These are phyloP conservation scores for Ascochyta fabae DNA, from an alignment of 2,329 filamentous ascomycete genomes.

Conservation along the genomic window DNA sequence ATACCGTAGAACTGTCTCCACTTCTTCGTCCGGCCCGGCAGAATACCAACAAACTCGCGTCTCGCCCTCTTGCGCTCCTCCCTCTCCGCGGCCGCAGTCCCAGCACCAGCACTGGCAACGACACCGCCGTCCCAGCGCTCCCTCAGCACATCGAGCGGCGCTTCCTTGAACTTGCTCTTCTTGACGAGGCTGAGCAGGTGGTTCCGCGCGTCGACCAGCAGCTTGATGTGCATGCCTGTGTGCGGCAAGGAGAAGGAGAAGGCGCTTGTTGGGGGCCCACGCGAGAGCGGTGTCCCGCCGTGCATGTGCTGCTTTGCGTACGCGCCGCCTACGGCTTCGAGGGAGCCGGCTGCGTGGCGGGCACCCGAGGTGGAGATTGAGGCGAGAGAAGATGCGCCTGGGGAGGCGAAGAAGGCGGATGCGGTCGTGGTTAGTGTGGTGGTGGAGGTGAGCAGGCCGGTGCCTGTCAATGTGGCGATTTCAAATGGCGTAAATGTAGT, in stretches of 20 bases:
- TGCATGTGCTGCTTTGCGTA: conserved; percentile 70
- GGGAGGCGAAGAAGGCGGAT: conserved; percentile 51
- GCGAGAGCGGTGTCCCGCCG: conserved; percentile 60
- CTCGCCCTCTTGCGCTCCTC: conserved; percentile 59
- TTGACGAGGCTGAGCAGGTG: conserved; percentile 68
- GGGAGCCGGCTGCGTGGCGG: conserved; percentile 69
- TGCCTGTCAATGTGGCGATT: conserved; percentile 65
- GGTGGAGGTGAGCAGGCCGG: conserved; percentile 68
- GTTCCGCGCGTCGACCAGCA: conserved; percentile 65
- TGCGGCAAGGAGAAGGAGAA: conserved; percentile 68
- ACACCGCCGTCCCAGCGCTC: conserved; percentile 76
- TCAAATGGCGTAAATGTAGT: conserved; percentile 55
- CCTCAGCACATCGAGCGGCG: conserved; percentile 65
- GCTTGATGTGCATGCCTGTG: conserved; percentile 70
- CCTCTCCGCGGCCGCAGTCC: conserved; percentile 53
- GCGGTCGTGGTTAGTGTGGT: conserved; percentile 47
- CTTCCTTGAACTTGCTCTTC: conserved; percentile 66
- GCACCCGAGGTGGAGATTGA: conserved; percentile 68
- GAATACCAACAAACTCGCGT: conserved; percentile 63
- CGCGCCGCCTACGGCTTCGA: conserved; percentile 72
- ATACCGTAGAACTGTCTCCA: conserved; percentile 76
- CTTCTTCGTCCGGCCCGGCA: conserved; percentile 68
- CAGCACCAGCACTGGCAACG: conserved; percentile 49
- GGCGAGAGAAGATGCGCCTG: conserved; percentile 55
- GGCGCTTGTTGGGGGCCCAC: conserved; percentile 35